phyloP scores from a whole-genome alignment of 352 stramenopile species.

The Pythium coloratum region DNA sequence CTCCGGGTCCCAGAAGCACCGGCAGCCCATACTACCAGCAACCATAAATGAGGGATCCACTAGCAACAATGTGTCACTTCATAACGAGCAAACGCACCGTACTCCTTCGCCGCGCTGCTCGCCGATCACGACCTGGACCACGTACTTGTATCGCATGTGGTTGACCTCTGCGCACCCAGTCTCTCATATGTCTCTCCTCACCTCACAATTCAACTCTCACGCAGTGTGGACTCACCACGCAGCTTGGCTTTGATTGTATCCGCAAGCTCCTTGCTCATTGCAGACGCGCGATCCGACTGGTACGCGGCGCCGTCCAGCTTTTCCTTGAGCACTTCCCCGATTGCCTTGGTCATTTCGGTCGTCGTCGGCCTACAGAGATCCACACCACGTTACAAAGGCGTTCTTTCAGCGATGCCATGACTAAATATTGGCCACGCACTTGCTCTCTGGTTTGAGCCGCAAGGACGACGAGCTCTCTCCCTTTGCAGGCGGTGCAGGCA shows the following conservation, averaged over 20 bases:
- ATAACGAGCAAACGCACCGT: constrained; percentile 29
- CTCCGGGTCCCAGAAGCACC: constrained; percentile 89
- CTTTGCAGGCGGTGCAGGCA: constrained; percentile 41
- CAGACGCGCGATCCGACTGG: constrained; percentile 72
- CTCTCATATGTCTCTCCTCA: neutral
- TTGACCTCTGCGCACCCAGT: constrained; percentile 36
- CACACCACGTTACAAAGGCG: too few relatives aligned
- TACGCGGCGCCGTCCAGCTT: constrained; percentile 67
- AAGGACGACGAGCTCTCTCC: constrained; percentile 43
- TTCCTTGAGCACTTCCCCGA: constrained; percentile 59
- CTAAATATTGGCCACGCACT: constrained; percentile 24
- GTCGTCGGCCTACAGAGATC: constrained; percentile 46
- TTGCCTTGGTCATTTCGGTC: constrained; percentile 82
- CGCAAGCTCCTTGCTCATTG: constrained; percentile 85
- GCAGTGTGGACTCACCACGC: constrained; percentile 47
- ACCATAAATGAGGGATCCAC: too few relatives aligned
- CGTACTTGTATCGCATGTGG: constrained; percentile 88
- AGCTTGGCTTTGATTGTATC: constrained; percentile 82
- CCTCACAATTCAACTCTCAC: neutral
- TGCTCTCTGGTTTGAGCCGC: constrained; percentile 61
- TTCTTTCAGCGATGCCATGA: too few relatives aligned
- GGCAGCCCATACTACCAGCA: constrained; percentile 76
- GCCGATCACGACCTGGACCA: constrained; percentile 90
- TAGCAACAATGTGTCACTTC: too few relatives aligned
- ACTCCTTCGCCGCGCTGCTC: constrained; percentile 89